Evolutionary conservation across 148 eudicot genomes (phyloP).

Genomic region (Hydrangea macrophylla): DNA sequence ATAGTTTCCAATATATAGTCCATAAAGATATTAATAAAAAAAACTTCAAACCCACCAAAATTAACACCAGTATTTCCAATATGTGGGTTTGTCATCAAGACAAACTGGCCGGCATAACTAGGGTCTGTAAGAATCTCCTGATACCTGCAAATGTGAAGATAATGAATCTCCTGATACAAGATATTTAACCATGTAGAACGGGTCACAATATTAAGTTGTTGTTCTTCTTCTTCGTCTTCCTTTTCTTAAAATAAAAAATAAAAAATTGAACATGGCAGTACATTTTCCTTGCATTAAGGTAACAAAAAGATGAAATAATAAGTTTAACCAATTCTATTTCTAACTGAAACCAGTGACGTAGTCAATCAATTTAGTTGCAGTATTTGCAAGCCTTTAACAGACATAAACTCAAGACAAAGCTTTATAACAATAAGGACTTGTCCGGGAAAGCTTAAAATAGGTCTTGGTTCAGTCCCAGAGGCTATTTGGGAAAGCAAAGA

Average conservation of each 20-base stretch:
- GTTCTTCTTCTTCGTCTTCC: neutral
- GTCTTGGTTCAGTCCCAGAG: too few relatives aligned
- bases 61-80: slow-evolving; percentile 97
- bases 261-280: neutral
- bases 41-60: slow-evolving; percentile 60
- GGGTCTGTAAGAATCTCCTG: slow-evolving; percentile 98
- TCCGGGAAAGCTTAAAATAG: too few relatives aligned
- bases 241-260: too few relatives aligned
- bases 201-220: neutral
- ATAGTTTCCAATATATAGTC: slow-evolving; percentile 8
- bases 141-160: slow-evolving; percentile 46
- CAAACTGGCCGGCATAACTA: slow-evolving; percentile 99
- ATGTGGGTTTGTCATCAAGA: slow-evolving; percentile 94
- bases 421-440: too few relatives aligned
- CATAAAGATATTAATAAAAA: neutral
- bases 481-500: too few relatives aligned
- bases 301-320: neutral
- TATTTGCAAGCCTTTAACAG: neutral
- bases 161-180: neutral
- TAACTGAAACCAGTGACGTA: neutral
- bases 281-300: neutral
- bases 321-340: neutral
- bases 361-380: neutral
- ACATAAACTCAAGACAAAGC: too few relatives aligned
- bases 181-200: neutral